These are phyloP conservation scores for Scedosporium minutisporum DNA, from an alignment of 2,329 filamentous ascomycete species.

Conservation along the genomic window DNA sequence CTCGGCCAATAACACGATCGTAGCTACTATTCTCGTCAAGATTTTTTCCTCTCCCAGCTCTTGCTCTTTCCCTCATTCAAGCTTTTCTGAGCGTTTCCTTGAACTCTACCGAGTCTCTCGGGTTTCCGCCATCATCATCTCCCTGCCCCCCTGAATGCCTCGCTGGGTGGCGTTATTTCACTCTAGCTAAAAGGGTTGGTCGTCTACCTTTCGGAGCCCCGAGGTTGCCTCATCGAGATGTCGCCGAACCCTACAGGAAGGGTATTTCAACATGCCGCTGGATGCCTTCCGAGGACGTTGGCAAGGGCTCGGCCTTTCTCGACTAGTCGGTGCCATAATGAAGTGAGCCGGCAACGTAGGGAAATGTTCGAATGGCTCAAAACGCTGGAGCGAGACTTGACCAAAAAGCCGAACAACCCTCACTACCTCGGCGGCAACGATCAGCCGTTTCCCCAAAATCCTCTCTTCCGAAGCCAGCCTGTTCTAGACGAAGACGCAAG, in stretches of 20 bases:
- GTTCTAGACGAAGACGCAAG: constrained; percentile 66
- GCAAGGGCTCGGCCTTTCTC: constrained; percentile 23
- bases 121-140: neutral
- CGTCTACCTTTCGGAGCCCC: neutral
- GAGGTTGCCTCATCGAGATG: neutral
- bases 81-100: too few relatives aligned
- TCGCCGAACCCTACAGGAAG: neutral
- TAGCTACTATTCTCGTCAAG: too few relatives aligned
- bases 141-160: neutral
- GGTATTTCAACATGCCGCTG: neutral
- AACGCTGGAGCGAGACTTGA: constrained; percentile 9
- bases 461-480: constrained; percentile 56
- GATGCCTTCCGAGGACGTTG: neutral
- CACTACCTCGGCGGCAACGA: constrained; percentile 28
- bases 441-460: constrained; percentile 67
- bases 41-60: neutral
- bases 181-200: neutral
- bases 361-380: constrained; percentile 30
- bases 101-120: too few relatives aligned
- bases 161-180: neutral
- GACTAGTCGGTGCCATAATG: constrained; percentile 26
- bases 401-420: neutral
- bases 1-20: neutral
- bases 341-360: constrained; percentile 26
- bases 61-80: too few relatives aligned